A percentile compares a stretch with the other conserved stretches of the same genome.
phyloP scores from a whole-genome alignment of 371 early-diverging fungal species.

The Globomyces sp. region DNA sequence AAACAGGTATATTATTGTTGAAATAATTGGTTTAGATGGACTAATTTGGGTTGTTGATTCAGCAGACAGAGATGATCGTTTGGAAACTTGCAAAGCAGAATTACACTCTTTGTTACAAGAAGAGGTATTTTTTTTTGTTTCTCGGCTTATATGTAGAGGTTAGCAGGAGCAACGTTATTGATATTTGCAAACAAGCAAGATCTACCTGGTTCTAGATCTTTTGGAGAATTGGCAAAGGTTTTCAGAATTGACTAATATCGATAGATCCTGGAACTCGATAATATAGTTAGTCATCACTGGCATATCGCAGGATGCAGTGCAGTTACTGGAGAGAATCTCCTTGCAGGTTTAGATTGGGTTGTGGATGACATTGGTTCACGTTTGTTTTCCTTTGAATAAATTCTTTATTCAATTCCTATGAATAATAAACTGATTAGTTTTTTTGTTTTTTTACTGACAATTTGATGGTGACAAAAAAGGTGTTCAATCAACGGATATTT shows the following conservation, averaged over 20 bases:
- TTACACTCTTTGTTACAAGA: conserved; percentile 76
- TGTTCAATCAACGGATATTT: conserved; percentile 41
- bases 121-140: conserved; percentile 58
- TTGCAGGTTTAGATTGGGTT: conserved; percentile 92
- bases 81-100: conserved; percentile 80
- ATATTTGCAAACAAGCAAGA: conserved; percentile 98
- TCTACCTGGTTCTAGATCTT: conserved; percentile 74
- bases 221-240: conserved; percentile 70
- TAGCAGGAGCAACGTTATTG: conserved; percentile 88
- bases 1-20: conserved; percentile 49
- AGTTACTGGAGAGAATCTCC: conserved; percentile 80
- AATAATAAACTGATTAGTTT: too few species aligned
- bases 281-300: conserved; percentile 89
- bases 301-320: conserved; percentile 87
- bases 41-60: conserved; percentile 99
- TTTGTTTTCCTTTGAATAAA: conserved; percentile 60
- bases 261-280: conserved; percentile 69
- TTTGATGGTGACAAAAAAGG: too few species aligned
- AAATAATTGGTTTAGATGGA: conserved; percentile 61
- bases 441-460: too few species aligned
- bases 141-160: conserved; percentile 46
- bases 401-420: neutral
- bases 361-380: conserved; percentile 85
- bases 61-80: conserved; percentile 73
- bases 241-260: neutral